Evolutionary conservation across 169 alveolate species (phyloP), one percentile per base, ranked within the genome.

Genomic region (Plasmodium vivax): DNA sequence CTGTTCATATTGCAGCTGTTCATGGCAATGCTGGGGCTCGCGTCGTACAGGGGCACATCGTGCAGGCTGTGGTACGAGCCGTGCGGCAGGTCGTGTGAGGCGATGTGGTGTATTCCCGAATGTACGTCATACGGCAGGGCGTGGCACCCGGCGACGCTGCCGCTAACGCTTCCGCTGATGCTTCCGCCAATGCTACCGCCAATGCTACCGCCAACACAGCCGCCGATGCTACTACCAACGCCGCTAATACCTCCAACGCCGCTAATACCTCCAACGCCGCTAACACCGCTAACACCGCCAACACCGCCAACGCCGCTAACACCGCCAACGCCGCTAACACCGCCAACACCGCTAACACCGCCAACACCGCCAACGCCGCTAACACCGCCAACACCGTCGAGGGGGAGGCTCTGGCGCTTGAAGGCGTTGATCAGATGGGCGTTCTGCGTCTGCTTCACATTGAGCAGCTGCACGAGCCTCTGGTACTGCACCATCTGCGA

Each of bases 391-490:
- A 4, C 56, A 34, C 58, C 83, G 16, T 75, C 58, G 10, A 45
- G 34, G 68, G 19, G 41, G 10, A 30, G 23, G 32, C 80, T 82
- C 56, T 85, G 82, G 10, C 14, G 54, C 30, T 79, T 80, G 19
- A 88, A 36, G 3, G 82, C 45, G 51, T 51, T 62, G 0, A 88
- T 23, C 51, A 88, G 72, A 80, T 79, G 62, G 12, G 32, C 75
- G 56, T 88, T 92, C 34, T 92, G 95, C 36, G 12, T 75, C 38
- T 92, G 84, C 43, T 92, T 92, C 7, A 82, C 38, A 82, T 92
- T 81, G 8, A 82, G 43, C 7, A 92, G 34, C 6, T 92, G 92
- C 6, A 41, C 38, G 8, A 92, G 9, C 73, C 62, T 92, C 77
- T 92, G 87, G 82, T 92, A 73, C 41, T 92, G 92, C 58, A 43